Evolutionary conservation across 2,329 filamentous ascomycete genomes (phyloP).

Genomic region (Trichoderma atroviride): DNA sequence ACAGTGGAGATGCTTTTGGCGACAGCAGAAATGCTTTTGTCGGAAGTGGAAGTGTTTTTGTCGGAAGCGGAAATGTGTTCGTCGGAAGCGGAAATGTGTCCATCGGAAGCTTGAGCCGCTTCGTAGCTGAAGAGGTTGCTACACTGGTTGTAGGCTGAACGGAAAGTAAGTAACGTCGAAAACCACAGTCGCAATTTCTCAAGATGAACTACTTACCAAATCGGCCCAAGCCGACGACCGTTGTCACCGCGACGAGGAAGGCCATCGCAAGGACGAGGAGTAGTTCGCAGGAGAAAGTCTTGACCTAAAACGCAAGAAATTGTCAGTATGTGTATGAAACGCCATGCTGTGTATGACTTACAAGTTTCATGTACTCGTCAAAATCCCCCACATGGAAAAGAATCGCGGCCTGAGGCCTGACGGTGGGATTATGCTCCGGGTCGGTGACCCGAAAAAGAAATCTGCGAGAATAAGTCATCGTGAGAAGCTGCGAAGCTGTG

Average conservation of each 20-base stretch:
- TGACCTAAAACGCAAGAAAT: neutral
- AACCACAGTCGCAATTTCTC: neutral
- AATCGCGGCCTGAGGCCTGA: too few relatives aligned
- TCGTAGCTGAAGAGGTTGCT: conserved; percentile 22
- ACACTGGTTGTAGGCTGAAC: conserved; percentile 33
- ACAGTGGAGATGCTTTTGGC: too few relatives aligned
- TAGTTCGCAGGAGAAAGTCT: neutral
- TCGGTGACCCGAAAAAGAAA: neutral
- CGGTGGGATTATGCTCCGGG: neutral
- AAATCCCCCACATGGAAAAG: neutral
- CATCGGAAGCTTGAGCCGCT: neutral
- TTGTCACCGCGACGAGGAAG: conserved; percentile 25
- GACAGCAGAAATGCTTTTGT: too few relatives aligned
- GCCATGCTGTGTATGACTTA: neutral
- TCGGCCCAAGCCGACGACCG: conserved; percentile 34
- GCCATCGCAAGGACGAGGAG: neutral
- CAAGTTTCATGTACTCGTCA: neutral
- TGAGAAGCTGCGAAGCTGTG: neutral
- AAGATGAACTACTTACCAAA: conserved; percentile 27
- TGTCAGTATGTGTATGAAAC: neutral
- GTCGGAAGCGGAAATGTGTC: conserved; percentile 27
- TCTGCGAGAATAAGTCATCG: neutral
- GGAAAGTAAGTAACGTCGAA: neutral
- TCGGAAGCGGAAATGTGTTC: conserved; percentile 33
- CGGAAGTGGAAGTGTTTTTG: conserved; percentile 26